Percentiles rank a stretch among this genome's conserved stretches.
phyloP scores from a whole-genome alignment of 768 basidiomycete species.

The Lentinula sp. region DNA sequence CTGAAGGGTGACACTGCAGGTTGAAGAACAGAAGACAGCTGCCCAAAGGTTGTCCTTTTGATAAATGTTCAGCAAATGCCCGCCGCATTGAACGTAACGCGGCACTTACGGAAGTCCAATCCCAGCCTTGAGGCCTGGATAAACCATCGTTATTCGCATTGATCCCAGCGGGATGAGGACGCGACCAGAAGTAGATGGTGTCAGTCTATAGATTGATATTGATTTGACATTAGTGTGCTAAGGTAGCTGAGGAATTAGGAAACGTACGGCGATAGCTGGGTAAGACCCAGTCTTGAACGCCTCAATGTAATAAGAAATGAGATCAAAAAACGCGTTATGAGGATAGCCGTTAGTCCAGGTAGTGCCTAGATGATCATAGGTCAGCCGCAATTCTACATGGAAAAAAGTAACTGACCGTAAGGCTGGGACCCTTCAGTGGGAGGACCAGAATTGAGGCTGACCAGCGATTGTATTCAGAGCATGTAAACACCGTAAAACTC shows the following conservation, averaged over 20 bases:
- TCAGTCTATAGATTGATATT: conserved; percentile 25
- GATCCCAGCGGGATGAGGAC: conserved; percentile 51
- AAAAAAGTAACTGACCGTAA: conserved; percentile 13
- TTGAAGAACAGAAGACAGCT: conserved; percentile 49
- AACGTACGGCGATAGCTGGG: conserved; percentile 48
- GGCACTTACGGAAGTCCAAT: conserved; percentile 42
- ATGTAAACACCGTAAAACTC: not conserved
- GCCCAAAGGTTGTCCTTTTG: conserved; percentile 61
- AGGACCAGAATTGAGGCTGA: not conserved
- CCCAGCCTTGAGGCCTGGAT: conserved; percentile 41
- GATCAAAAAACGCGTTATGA: conserved; percentile 53
- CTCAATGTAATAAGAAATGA: conserved; percentile 59
- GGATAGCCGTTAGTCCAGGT: conserved; percentile 36
- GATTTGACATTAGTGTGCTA: not conserved
- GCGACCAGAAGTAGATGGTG: conserved; percentile 52
- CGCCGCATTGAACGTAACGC: conserved; percentile 20
- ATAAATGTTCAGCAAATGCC: conserved; percentile 41
- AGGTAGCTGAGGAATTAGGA: conserved; percentile 14
- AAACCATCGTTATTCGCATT: conserved; percentile 35
- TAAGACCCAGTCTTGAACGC: conserved; percentile 65
- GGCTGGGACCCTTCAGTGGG: conserved; percentile 25
- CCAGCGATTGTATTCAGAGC: not conserved
- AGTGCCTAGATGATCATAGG: conserved; percentile 17
- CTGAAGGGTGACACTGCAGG: conserved; percentile 47
- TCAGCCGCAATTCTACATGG: not conserved